Percentiles rank a stretch among this genome's conserved stretches.
phyloP scores from a whole-genome alignment of 2,329 filamentous ascomycete genomes.

The Colletotrichum sp. region DNA sequence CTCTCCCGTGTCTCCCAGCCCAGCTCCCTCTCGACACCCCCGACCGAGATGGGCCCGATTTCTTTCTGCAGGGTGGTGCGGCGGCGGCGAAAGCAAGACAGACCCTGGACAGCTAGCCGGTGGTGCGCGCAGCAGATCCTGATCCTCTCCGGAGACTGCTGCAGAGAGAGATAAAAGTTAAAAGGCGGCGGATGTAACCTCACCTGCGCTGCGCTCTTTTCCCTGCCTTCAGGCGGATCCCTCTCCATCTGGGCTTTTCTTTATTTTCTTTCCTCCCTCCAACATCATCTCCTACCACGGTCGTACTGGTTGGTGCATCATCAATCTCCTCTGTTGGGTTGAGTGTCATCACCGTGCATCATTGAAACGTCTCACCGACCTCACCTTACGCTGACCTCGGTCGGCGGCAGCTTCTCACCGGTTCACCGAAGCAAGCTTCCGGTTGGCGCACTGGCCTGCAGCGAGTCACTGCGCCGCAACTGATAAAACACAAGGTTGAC shows the following conservation, averaged over 20 bases:
- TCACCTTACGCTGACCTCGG: background rate
- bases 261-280: background rate
- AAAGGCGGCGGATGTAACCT: slow-evolving; percentile 13
- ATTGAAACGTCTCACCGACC: background rate
- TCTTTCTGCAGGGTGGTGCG: background rate
- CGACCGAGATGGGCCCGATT: slow-evolving; percentile 11
- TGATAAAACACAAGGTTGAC: background rate
- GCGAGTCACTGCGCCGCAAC: background rate
- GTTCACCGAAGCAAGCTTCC: background rate
- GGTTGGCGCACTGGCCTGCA: background rate
- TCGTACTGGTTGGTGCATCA: background rate
- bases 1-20: background rate
- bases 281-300: background rate
- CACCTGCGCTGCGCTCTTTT: background rate
- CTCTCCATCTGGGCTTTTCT: background rate
- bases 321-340: background rate
- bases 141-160: background rate
- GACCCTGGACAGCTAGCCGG: background rate
- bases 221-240: background rate
- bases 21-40: background rate
- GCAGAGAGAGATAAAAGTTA: background rate
- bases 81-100: background rate
- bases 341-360: background rate
- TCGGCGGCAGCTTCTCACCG: background rate
- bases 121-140: background rate